Base-by-base conservation (phyloP, 768 basidiomycete species). In the Filobasidium wieringae region DNA sequence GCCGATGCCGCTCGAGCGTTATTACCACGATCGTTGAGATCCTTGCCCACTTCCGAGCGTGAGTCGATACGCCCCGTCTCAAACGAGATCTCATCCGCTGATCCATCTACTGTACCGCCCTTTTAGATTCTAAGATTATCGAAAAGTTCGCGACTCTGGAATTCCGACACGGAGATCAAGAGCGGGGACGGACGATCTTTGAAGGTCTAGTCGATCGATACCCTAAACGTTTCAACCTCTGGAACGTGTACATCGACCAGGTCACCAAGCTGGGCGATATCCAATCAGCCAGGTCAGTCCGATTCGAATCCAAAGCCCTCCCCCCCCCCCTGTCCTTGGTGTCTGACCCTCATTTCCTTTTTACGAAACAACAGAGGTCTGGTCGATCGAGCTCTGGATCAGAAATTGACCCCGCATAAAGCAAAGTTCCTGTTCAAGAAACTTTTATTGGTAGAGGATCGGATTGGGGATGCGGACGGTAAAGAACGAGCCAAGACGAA, bases 391-490 rank as follows among this genome's bases (percentile, higher is more conserved):
- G 81, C 89, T 9, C 76, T 97, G 9, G 74, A 81, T 9, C 77
- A 83, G 24, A 96, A 95, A 70, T 85, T 95, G 80, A 93, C 90
- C 12, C 87, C 84, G 67, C 87, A 90, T 71, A 93, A 92, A 76
- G 92, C 92, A 22, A 96, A 95, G 88, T 82, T 84, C 29, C 85
- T 96, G 74, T 97, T 99, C 81, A 99, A 99, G 76, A 96, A 96
- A 73, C 95, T 92, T 88, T 78, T 97, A 31, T 84, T 84, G 59
- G 74, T 95, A 36, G 95, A 97, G 73, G 82, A 81, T 64, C 80
- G 82, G 64, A 75, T 91, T 58, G 95, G 93, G 4, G 88, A 95
- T 65, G 88, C 86, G 59, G 84, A 84, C 40, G 90, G 91, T 19
- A 84, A 81, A 27, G 79, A 80, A 30, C 70, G 71, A 45, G 92